phyloP scores from a whole-genome alignment of 768 basidiomycete species.

The Naganishia friedmannii region DNA sequence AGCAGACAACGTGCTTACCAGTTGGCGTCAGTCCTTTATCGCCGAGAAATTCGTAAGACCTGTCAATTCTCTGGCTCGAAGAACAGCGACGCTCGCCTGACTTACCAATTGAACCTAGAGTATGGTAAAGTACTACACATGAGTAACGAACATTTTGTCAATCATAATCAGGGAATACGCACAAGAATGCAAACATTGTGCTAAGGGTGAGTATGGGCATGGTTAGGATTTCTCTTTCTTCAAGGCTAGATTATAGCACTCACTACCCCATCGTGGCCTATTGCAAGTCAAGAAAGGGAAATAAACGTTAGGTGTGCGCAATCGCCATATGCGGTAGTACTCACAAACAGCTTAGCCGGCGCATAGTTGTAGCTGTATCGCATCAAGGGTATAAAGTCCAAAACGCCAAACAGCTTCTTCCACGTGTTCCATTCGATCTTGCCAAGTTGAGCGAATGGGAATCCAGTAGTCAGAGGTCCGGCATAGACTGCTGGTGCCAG shows the following conservation, averaged over 20 bases:
- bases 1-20: slow-evolving; percentile 47
- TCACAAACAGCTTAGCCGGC: slow-evolving; percentile 54
- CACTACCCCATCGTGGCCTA: slow-evolving; percentile 52
- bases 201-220: slow-evolving; percentile 9
- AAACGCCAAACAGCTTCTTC: slow-evolving; percentile 56
- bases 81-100: background rate
- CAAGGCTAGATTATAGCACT: slow-evolving; percentile 4
- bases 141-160: background rate
- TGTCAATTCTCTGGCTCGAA: background rate
- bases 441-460: slow-evolving; percentile 56
- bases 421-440: slow-evolving; percentile 56
- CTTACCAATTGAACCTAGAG: slow-evolving; percentile 13
- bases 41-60: background rate
- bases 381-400: slow-evolving; percentile 60
- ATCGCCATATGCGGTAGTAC: slow-evolving; percentile 10
- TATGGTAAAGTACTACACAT: background rate
- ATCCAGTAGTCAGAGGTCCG: slow-evolving; percentile 56
- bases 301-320: background rate
- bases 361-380: slow-evolving; percentile 55
- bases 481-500: slow-evolving; percentile 59
- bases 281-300: background rate
- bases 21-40: slow-evolving; percentile 57
- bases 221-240: background rate
- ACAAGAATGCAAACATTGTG: slow-evolving; percentile 57
- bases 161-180: slow-evolving; percentile 30